Evolutionary conservation across 2,329 filamentous ascomycete species (phyloP).

Genomic region (Fusarium sp.): DNA sequence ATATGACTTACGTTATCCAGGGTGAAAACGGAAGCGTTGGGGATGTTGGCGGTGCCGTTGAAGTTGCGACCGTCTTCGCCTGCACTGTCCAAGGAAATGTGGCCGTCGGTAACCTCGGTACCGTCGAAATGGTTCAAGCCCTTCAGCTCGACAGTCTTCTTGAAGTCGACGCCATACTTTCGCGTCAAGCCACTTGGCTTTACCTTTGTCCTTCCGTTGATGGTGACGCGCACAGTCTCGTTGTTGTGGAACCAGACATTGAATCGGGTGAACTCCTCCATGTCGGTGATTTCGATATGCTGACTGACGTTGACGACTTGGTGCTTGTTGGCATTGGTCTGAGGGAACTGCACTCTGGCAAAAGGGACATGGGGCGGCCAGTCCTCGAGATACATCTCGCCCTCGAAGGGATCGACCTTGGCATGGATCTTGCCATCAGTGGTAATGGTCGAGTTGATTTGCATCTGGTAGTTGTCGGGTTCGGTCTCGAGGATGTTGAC

Average conservation of each 20-base stretch:
- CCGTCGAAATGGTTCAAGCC: conserved; percentile 68
- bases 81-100: conserved; percentile 55
- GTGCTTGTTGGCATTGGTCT: conserved; percentile 60
- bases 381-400: conserved; percentile 67
- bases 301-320: conserved; percentile 67
- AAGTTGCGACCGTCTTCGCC: conserved; percentile 68
- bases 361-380: conserved; percentile 61
- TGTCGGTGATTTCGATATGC: conserved; percentile 58
- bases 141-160: conserved; percentile 65
- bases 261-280: conserved; percentile 65
- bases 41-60: conserved; percentile 68
- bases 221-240: conserved; percentile 61
- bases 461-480: conserved; percentile 60
- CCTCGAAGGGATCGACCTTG: conserved; percentile 62
- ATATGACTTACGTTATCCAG: conserved; percentile 68
- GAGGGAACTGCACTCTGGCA: conserved; percentile 63
- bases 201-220: conserved; percentile 65
- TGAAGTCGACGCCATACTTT: conserved; percentile 65
- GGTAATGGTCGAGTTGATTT: conserved; percentile 67
- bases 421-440: conserved; percentile 65
- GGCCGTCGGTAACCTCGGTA: conserved; percentile 63
- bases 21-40: conserved; percentile 73
- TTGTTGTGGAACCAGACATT: conserved; percentile 66
- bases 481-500: conserved; percentile 63
- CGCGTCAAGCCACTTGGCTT: conserved; percentile 62